A percentile compares a stretch with the other conserved stretches of the same genome.
phyloP scores from a whole-genome alignment of 192 early-diverging fungal species.

The Linnemannia elongata region DNA sequence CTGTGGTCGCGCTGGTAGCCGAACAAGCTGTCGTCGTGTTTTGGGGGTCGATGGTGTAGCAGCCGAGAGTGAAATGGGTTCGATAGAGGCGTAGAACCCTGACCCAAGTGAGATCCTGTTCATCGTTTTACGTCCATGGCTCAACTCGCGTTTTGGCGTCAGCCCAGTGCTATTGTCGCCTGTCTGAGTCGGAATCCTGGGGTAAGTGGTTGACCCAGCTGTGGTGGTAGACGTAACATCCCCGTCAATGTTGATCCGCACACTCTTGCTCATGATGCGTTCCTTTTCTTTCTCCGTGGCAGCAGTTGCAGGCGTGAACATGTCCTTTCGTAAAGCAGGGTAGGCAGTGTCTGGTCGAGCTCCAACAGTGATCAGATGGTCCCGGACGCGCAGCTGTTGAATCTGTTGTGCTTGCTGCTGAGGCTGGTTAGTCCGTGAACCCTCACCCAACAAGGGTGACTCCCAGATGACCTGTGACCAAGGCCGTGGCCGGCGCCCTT shows the following conservation, averaged over 20 bases:
- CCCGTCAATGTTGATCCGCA: slow-evolving; percentile 37
- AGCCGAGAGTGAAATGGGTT: slow-evolving; percentile 30
- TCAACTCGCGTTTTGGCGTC: slow-evolving; percentile 16
- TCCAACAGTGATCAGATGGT: slow-evolving; percentile 6
- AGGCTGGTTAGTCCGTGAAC: not conserved
- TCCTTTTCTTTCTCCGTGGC: slow-evolving; percentile 10
- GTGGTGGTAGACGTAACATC: not conserved
- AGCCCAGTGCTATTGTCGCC: not conserved
- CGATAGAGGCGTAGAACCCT: slow-evolving; percentile 42
- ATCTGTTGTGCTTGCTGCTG: slow-evolving; percentile 6
- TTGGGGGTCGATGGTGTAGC: slow-evolving; percentile 32
- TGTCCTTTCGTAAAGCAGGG: slow-evolving; percentile 29
- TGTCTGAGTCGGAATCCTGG: not conserved
- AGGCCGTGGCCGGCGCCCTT: slow-evolving; percentile 15
- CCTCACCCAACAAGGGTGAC: slow-evolving; percentile 20
- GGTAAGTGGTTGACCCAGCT: not conserved
- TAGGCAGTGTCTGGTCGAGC: slow-evolving; percentile 3
- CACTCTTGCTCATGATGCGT: slow-evolving; percentile 17
- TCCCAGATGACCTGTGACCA: slow-evolving; percentile 57
- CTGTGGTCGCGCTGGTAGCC: slow-evolving; percentile 35
- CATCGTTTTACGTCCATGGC: slow-evolving; percentile 22
- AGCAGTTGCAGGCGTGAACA: slow-evolving; percentile 10
- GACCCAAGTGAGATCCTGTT: slow-evolving; percentile 38
- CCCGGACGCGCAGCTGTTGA: not conserved
- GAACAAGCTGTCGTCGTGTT: slow-evolving; percentile 19